A percentile compares a stretch with the other conserved stretches of the same genome.
Conservation (phyloP, 1,284 basidiomycete genomes). For the Leccinum pallidistipes region DNA sequence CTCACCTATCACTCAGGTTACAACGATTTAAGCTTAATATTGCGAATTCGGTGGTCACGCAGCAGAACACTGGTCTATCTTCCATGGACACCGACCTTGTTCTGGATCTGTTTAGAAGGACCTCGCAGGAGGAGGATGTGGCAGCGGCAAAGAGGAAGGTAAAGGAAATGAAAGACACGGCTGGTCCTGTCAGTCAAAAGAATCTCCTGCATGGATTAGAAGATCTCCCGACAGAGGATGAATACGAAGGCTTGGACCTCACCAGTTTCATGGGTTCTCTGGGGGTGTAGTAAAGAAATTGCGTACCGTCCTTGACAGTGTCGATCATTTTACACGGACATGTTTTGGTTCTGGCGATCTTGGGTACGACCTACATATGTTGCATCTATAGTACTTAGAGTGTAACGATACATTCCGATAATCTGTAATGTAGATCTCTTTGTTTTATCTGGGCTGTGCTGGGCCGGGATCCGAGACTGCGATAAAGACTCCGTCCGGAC, state of each 20-base stretch:
- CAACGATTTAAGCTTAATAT: slow-evolving; percentile 99
- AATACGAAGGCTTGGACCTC: slow-evolving; percentile 85
- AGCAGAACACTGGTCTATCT: slow-evolving; percentile 91
- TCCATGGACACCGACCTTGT: slow-evolving; percentile 99
- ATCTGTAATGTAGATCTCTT: slow-evolving; percentile 35
- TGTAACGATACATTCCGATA: slow-evolving; percentile 35
- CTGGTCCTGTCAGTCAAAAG: slow-evolving; percentile 64
- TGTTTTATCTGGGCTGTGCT: not conserved
- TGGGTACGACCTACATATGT: slow-evolving; percentile 32
- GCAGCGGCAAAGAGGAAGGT: slow-evolving; percentile 49
- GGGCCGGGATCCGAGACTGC: not conserved
- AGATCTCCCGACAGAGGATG: slow-evolving; percentile 86
- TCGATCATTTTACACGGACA: slow-evolving; percentile 21
- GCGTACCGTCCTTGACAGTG: not conserved
- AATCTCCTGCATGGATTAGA: slow-evolving; percentile 85
- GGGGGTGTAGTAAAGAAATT: slow-evolving; percentile 35
- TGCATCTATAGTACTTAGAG: slow-evolving; percentile 33
- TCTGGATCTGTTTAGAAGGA: slow-evolving; percentile 89
- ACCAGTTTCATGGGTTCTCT: slow-evolving; percentile 83
- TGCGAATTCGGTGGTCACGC: slow-evolving; percentile 94
- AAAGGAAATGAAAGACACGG: slow-evolving; percentile 53
- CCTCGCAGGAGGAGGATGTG: slow-evolving; percentile 72
- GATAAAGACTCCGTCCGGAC: not conserved
- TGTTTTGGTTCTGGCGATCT: slow-evolving; percentile 18
- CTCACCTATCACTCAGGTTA: slow-evolving; percentile 50